Evolutionary conservation across 257 asterid species (phyloP).

Genomic region (Parsonsia alboflavescens): DNA sequence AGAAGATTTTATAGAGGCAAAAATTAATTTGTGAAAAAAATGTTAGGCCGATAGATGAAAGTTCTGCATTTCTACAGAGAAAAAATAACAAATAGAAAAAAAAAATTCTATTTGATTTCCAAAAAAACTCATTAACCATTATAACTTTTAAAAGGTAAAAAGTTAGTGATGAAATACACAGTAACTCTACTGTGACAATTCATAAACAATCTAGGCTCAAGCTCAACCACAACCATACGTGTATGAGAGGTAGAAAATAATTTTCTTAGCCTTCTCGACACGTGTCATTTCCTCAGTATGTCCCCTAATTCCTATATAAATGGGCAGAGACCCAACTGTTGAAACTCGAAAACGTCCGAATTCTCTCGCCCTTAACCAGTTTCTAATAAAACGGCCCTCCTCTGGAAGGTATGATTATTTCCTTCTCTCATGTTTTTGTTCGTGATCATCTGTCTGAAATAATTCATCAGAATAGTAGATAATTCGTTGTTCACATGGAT

Average conservation of each 20-base stretch:
- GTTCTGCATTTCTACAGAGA: too few species aligned
- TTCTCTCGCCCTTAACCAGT: not conserved
- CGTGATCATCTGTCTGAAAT: not conserved
- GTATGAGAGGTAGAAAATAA: not conserved
- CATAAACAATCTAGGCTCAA: constrained; percentile 6
- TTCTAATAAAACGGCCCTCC: not conserved
- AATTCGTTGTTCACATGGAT: not conserved
- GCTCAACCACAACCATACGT: not conserved
- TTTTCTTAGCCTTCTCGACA: not conserved
- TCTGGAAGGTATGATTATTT: not conserved
- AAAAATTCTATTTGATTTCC: too few species aligned
- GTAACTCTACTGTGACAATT: too few species aligned
- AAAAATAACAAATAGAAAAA: too few species aligned
- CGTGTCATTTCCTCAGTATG: not conserved
- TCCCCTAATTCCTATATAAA: not conserved
- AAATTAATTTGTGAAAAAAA: too few species aligned
- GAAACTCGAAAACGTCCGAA: not conserved
- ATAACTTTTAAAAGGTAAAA: too few species aligned
- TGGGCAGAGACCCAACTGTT: too few species aligned
- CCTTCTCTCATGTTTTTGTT: not conserved
- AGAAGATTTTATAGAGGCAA: too few species aligned
- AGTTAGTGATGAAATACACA: too few species aligned
- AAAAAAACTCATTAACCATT: too few species aligned
- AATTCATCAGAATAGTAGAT: too few species aligned
- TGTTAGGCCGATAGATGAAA: too few species aligned